Evolutionary conservation across 805 yeast species (phyloP).

Genomic region (Saccharomycopsis oosterbeekiorum): DNA sequence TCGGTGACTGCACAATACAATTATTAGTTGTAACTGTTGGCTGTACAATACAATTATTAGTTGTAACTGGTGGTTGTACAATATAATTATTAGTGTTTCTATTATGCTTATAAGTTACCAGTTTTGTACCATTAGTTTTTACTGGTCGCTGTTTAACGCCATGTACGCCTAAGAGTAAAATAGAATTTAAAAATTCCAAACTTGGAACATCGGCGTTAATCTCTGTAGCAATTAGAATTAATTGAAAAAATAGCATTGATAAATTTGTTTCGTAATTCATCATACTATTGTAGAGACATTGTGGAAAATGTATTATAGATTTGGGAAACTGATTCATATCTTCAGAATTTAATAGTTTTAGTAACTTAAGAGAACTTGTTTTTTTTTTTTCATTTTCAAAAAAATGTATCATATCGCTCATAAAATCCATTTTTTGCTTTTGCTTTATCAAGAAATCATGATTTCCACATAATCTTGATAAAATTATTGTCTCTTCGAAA

Average conservation of each 20-base stretch:
- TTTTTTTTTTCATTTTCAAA: background rate
- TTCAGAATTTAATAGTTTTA: background rate
- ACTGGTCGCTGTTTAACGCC: background rate
- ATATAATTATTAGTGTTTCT: background rate
- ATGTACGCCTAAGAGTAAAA: background rate
- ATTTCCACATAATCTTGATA: conserved; percentile 1
- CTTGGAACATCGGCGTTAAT: conserved; percentile 3
- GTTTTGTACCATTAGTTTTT: background rate
- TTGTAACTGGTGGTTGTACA: background rate
- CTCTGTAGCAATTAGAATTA: conserved; percentile 4
- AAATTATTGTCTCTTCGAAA: conserved; percentile 4
- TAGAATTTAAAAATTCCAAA: conserved; percentile 6
- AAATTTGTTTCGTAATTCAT: background rate
- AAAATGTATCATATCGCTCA: background rate
- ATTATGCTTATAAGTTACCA: background rate
- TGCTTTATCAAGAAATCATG: background rate
- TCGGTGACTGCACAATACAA: background rate
- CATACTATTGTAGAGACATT: background rate
- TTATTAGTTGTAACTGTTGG: too few species aligned
- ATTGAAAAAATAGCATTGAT: conserved; percentile 1
- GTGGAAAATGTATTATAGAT: background rate
- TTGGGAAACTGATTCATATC: background rate
- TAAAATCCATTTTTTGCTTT: background rate
- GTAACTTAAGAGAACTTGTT: background rate
- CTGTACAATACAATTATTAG: background rate